Percentiles rank a stretch among this genome's conserved stretches.
These are phyloP conservation scores for Acanthamoeba sp. DNA, from an alignment of 208 protist genomes.

Conservation along the genomic window DNA sequence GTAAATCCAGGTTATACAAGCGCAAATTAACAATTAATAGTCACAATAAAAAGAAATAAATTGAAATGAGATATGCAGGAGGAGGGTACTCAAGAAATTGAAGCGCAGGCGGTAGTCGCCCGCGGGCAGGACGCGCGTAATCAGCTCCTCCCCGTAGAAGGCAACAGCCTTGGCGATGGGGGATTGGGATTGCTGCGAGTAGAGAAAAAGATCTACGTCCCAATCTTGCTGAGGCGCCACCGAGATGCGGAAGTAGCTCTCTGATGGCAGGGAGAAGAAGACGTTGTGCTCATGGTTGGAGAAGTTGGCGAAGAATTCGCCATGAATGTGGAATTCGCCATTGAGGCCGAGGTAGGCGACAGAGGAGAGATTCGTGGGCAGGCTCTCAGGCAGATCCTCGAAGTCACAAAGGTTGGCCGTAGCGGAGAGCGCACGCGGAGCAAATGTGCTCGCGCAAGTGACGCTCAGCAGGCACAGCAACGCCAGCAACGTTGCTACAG, in stretches of 20 bases:
- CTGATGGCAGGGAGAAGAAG: slow-evolving; percentile 28
- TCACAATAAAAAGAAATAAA: too few species aligned
- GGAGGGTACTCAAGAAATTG: slow-evolving; percentile 35
- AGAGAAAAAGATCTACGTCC: slow-evolving; percentile 69
- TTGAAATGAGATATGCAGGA: neutral
- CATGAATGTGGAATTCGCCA: slow-evolving; percentile 68
- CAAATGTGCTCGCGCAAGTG: neutral
- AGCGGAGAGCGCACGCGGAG: neutral
- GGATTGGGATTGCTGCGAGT: neutral
- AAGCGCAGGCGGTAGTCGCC: slow-evolving; percentile 60
- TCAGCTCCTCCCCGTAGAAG: slow-evolving; percentile 66
- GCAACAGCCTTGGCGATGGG: slow-evolving; percentile 26
- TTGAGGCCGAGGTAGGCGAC: slow-evolving; percentile 55
- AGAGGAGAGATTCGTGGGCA: slow-evolving; percentile 22
- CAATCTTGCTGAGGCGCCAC: slow-evolving; percentile 63
- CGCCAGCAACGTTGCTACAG: neutral
- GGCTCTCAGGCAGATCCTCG: slow-evolving; percentile 25
- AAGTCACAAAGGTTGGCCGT: slow-evolving; percentile 12
- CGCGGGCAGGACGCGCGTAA: neutral
- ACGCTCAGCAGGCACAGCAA: neutral
- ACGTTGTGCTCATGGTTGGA: neutral
- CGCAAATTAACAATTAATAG: too few species aligned
- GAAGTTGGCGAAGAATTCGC: slow-evolving; percentile 71
- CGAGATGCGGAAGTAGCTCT: slow-evolving; percentile 48
- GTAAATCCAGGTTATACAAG: too few species aligned